Conservation (phyloP, 2,329 filamentous ascomycete species). For the Onygena corvina region DNA sequence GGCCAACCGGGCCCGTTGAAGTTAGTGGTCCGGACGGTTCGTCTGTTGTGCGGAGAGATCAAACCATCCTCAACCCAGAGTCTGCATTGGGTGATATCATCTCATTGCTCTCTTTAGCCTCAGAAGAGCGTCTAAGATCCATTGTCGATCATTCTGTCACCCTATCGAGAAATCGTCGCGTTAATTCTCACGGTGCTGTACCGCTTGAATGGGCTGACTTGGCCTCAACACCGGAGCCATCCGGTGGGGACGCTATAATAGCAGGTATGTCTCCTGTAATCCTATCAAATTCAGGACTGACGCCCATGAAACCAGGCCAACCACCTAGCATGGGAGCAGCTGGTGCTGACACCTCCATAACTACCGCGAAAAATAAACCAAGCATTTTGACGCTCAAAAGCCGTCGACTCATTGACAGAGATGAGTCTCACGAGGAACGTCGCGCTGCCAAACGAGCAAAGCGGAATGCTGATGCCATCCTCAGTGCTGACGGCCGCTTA, state of each 20-base stretch:
- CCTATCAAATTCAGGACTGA: background rate
- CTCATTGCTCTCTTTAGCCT: conserved; percentile 67
- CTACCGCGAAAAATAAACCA: conserved; percentile 21
- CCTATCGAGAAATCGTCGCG: conserved; percentile 59
- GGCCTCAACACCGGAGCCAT: conserved; percentile 31
- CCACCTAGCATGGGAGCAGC: conserved; percentile 10
- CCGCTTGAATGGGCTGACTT: conserved; percentile 64
- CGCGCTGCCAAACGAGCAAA: conserved; percentile 56
- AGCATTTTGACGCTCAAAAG: conserved; percentile 41
- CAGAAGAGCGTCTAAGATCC: conserved; percentile 64
- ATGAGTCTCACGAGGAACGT: conserved; percentile 61
- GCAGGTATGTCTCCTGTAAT: background rate
- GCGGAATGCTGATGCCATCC: conserved; percentile 44
- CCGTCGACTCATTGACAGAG: conserved; percentile 51
- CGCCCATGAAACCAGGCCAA: conserved; percentile 18
- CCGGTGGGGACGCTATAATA: background rate
- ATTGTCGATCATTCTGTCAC: conserved; percentile 65
- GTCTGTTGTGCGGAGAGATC: conserved; percentile 50
- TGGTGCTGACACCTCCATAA: background rate
- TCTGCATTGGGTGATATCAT: conserved; percentile 70
- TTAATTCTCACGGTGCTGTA: conserved; percentile 65
- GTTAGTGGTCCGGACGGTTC: conserved; percentile 51
- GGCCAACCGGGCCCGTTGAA: conserved; percentile 34
- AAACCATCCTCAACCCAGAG: conserved; percentile 59
- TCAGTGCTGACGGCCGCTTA: conserved; percentile 44